Evolutionary conservation across 495 filamentous ascomycete species (phyloP).

Genomic region (Podospora didyma): DNA sequence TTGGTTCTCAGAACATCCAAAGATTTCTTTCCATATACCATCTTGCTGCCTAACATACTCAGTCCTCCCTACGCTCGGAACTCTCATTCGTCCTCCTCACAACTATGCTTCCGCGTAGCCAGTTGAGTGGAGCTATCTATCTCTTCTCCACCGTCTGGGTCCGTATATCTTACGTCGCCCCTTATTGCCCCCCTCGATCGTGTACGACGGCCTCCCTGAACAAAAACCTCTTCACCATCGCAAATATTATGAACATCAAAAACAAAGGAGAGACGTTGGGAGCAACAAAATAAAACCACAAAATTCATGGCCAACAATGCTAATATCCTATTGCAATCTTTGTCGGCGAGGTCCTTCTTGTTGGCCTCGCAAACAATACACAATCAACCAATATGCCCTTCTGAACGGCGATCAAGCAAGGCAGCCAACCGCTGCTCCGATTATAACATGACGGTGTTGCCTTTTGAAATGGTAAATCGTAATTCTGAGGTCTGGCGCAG

Average conservation of each 20-base stretch:
- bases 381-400: too few species aligned
- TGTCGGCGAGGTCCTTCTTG: not conserved
- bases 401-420: too few species aligned
- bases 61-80: too few species aligned
- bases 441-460: not conserved
- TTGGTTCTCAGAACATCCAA: too few species aligned
- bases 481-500: slow-evolving; percentile 13
- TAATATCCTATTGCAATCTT: slow-evolving; percentile 1
- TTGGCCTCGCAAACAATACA: too few species aligned
- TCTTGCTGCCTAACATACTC: too few species aligned
- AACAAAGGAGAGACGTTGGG: slow-evolving; percentile 13
- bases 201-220: not conserved
- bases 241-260: slow-evolving; percentile 7
- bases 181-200: not conserved
- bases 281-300: slow-evolving; percentile 9
- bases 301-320: slow-evolving; percentile 14
- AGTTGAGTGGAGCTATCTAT: too few species aligned
- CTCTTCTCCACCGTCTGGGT: not conserved
- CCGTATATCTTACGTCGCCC: not conserved
- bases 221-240: not conserved
- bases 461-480: slow-evolving; percentile 14
- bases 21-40: too few species aligned
- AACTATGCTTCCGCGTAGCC: too few species aligned
- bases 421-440: too few species aligned
- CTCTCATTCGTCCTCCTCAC: too few species aligned